Evolutionary conservation across 2,329 filamentous ascomycete genomes (phyloP), one percentile per base, ranked within the genome.

Genomic region (Apiospora pterosperma): DNA sequence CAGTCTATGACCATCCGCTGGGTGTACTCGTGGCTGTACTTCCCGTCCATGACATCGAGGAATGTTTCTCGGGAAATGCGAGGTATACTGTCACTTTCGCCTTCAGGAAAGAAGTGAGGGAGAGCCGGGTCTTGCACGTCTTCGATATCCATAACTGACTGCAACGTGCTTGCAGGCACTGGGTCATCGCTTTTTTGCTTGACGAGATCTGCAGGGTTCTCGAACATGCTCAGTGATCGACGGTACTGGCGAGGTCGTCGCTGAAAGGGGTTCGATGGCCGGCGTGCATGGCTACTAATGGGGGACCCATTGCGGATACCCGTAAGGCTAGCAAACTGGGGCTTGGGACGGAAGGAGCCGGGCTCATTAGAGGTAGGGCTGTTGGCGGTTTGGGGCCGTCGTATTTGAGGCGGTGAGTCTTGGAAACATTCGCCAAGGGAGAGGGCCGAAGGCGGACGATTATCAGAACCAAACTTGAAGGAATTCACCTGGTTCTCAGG

Each of bases 181-280:
- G 80, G 77, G 12, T 86, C 85, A 58, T 88, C 86, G 69, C 90
- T 82, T 76, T 93, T 93, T 64, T 89, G 84, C 79, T 92, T 93
- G 81, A 97, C 91, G 63, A 97, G 84, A 75, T 98, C 96, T 69
- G 88, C 91, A 4, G 94, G 91, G 76, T 91, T 89, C 80, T 98
- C 95, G 79, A 97, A 99, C 96, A 99, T 99, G 85, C 96, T 98
- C 74, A 97, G 81, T 28, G 95, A 97, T 69, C 96, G 89, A 66
- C 96, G 90, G 74, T 95, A 95, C 76, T 96, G 92, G 75, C 97
- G 97, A 69, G 94, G 88, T 55, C 92, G 92, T 67, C 93, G 88
- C 71, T 88, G 82, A 69, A 91, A 87, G 64, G 86, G 91, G 76
- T 89, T 93, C 60, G 86, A 90, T 66, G 81, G 85, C 69, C 94